phyloP scores from a whole-genome alignment of 306 rosid genomes.

The Betula pendula region DNA sequence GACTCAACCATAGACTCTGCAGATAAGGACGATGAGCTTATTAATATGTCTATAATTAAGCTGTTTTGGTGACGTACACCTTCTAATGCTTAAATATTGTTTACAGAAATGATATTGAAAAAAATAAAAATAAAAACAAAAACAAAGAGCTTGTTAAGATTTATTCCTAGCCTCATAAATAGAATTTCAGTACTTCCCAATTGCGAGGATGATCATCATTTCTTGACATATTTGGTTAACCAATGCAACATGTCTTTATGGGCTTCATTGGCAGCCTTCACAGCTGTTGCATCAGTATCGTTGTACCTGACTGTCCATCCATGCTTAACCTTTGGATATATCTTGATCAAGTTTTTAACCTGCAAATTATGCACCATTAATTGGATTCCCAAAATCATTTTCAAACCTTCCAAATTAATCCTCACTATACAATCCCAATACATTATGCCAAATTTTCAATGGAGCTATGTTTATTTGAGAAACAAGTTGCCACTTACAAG shows the following conservation, averaged over 20 bases:
- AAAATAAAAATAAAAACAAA: too few relatives aligned
- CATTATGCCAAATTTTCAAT: neutral
- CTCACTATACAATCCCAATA: neutral
- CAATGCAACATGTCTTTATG: slow-evolving; percentile 10
- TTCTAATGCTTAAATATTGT: too few relatives aligned
- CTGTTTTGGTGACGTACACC: too few relatives aligned
- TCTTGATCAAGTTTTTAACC: slow-evolving; percentile 5
- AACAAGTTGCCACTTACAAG: neutral
- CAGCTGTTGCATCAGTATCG: neutral
- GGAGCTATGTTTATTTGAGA: neutral
- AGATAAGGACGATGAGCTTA: too few relatives aligned
- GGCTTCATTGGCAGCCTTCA: slow-evolving; percentile 6
- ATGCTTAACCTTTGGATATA: slow-evolving; percentile 8
- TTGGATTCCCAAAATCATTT: neutral
- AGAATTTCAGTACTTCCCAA: neutral
- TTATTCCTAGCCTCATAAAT: too few relatives aligned
- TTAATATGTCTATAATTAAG: too few relatives aligned
- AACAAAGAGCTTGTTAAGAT: too few relatives aligned
- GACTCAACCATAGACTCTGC: too few relatives aligned
- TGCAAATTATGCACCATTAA: neutral
- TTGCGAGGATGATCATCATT: neutral
- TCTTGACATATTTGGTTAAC: neutral
- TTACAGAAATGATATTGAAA: too few relatives aligned
- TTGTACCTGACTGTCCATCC: slow-evolving; percentile 16
- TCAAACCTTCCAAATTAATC: neutral